Conservation (phyloP, 768 basidiomycete genomes). For the Trametes elegans region DNA sequence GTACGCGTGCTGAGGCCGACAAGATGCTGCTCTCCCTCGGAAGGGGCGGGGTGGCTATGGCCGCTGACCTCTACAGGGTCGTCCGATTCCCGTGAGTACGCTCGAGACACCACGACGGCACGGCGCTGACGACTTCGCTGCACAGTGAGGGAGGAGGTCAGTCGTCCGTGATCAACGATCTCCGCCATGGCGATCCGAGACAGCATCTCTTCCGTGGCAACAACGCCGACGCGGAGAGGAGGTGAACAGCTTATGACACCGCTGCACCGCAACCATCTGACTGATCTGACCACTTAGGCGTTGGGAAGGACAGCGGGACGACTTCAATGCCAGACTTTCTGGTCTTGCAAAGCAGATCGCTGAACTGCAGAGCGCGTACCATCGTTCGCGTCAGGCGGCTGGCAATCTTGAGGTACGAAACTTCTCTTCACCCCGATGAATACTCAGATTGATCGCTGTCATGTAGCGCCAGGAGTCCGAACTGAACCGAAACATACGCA, state of each 20-base stretch:
- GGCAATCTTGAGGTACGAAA: slow-evolving; percentile 20
- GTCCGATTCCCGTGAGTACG: slow-evolving; percentile 61
- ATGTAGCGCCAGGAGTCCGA: slow-evolving; percentile 12
- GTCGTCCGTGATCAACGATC: slow-evolving; percentile 38
- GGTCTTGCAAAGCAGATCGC: slow-evolving; percentile 28
- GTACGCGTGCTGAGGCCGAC: slow-evolving; percentile 64
- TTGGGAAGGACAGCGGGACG: slow-evolving; percentile 39
- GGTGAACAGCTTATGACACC: slow-evolving; percentile 33
- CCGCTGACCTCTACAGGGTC: slow-evolving; percentile 60
- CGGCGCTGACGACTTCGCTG: too few relatives aligned
- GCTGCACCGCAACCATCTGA: neutral
- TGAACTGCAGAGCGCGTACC: slow-evolving; percentile 32
- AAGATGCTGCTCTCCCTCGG: slow-evolving; percentile 40
- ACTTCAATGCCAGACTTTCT: slow-evolving; percentile 39
- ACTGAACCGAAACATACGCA: slow-evolving; percentile 6
- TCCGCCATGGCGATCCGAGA: slow-evolving; percentile 34
- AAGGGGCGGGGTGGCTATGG: slow-evolving; percentile 60
- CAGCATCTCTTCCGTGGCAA: slow-evolving; percentile 53
- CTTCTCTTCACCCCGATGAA: neutral
- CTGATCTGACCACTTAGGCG: slow-evolving; percentile 38
- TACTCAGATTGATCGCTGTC: neutral
- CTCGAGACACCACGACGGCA: too few relatives aligned
- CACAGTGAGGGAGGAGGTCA: slow-evolving; percentile 69
- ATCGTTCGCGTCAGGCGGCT: slow-evolving; percentile 28
- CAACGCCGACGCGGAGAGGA: slow-evolving; percentile 47